phyloP scores from a whole-genome alignment of 352 stramenopile species.

The Globisporangium recalcitrans region DNA sequence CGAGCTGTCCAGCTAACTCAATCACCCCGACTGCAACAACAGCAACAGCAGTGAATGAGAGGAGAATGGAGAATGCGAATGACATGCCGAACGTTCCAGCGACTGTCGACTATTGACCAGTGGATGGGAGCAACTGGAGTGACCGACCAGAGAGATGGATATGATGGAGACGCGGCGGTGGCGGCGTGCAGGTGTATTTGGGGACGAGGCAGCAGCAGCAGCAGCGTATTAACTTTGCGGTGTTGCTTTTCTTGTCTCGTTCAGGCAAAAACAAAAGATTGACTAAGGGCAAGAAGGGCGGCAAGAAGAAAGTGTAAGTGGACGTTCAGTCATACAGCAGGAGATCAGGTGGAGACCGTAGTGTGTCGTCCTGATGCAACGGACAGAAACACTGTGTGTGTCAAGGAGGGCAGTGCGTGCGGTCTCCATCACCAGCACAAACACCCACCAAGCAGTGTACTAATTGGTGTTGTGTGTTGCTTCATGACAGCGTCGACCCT shows the following conservation, averaged over 20 bases:
- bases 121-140: not conserved
- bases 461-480: constrained; percentile 15
- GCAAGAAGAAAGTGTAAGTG: constrained; percentile 90
- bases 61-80: not conserved
- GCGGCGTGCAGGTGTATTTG: not conserved
- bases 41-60: not conserved
- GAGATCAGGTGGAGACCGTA: not conserved
- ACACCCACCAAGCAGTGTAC: not conserved
- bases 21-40: constrained; percentile 12
- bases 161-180: not conserved
- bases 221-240: constrained; percentile 1
- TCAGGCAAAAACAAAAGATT: constrained; percentile 90
- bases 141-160: not conserved
- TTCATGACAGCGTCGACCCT: constrained; percentile 88
- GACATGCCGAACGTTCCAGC: not conserved
- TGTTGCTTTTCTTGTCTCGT: constrained; percentile 9
- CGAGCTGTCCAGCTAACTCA: not conserved
- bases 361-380: not conserved
- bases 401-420: not conserved
- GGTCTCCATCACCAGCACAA: not conserved
- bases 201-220: not conserved
- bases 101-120: not conserved
- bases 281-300: constrained; percentile 90
- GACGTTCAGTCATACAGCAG: not conserved
- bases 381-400: not conserved